These are phyloP conservation scores for Talaromyces nanjingensis DNA, from an alignment of 495 filamentous ascomycete genomes.

Conservation along the genomic window DNA sequence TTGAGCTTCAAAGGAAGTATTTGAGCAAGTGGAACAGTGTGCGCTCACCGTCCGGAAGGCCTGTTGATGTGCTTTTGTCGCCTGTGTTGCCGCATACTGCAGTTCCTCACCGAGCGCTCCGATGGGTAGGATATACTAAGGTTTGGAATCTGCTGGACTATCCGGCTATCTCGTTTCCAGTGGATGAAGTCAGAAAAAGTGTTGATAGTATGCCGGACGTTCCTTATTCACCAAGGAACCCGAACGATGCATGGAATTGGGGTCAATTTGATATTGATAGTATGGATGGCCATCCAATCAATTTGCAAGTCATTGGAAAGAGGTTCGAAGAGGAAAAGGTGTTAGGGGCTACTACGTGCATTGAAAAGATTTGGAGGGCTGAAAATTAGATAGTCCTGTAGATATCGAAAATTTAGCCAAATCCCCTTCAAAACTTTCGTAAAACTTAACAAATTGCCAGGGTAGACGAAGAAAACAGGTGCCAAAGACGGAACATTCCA, in stretches of 20 bases:
- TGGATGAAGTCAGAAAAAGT: conserved; percentile 39
- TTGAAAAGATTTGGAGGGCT: conserved; percentile 31
- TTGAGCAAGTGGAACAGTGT: conserved; percentile 48
- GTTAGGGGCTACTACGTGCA: conserved; percentile 32
- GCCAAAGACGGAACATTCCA: no score
- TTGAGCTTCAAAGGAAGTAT: conserved; percentile 44
- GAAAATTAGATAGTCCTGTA: no score
- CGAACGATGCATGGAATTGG: conserved; percentile 45
- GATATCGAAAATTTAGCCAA: no score
- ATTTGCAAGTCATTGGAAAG: conserved; percentile 34
- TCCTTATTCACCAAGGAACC: conserved; percentile 41
- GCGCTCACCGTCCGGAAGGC: conserved; percentile 37
- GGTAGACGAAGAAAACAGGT: no score
- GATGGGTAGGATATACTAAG: conserved; percentile 52
- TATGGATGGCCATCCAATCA: conserved; percentile 28
- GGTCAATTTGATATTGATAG: conserved; percentile 37
- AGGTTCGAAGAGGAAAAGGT: conserved; percentile 40
- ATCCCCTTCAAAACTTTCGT: no score
- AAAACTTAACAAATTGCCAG: no score
- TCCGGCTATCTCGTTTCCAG: conserved; percentile 48
- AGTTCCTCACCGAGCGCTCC: conserved; percentile 40
- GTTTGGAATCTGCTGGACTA: conserved; percentile 70
- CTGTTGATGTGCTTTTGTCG: conserved; percentile 57
- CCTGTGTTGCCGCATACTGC: conserved; percentile 42
- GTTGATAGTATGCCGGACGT: conserved; percentile 35